Evolutionary conservation across 345 rosid genomes (phyloP), one percentile per base, ranked within the genome.

Genomic region (Populus nigra): DNA sequence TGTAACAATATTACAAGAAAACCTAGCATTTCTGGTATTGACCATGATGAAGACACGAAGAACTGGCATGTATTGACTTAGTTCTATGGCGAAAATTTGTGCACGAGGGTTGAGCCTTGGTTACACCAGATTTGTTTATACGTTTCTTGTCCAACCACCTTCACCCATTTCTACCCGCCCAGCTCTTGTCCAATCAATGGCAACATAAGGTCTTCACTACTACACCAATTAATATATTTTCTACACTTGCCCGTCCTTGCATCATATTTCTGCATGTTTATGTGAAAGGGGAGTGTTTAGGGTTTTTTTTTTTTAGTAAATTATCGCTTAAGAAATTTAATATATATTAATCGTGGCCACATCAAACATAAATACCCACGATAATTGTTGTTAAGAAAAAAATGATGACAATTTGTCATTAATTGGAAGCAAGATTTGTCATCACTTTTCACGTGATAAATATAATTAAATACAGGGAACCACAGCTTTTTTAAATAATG

Each of bases 81-180:
- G 5, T 50, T 73, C 76, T 16, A 62, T 5, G 84, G 73, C 67
- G 76, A 72, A 63, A 69, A 73, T 88, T 75, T 38, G 80, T 76
- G 88, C 85, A 85, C 80, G 77, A 72, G 82, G 80, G 87, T 84
- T 86, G 88, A 86, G 89, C 84, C 86, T 83, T 85, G 76, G 77
- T 83, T 78, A 87, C 86, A 83, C 87, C 71, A 74, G 62, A 72
- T 70, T 43, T 9, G 25, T 27, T n/a, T 10, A 22, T 41, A n/a
- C 10, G 25, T 84, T 83, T 78, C 74, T 69, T 76, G 87, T 63
- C 95, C 97, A 93, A 91, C 98, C 90, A 94, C 97, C 94, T 91
- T 89, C 93, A 94, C 91, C 98, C 91, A 91, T 89, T 89, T 87
- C 91, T 87, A 94, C 91, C 98, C 83, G 90, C 94, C 96, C 77